Evolutionary conservation across 2,329 filamentous ascomycete genomes (phyloP).

Genomic region (Venturia pyrina): DNA sequence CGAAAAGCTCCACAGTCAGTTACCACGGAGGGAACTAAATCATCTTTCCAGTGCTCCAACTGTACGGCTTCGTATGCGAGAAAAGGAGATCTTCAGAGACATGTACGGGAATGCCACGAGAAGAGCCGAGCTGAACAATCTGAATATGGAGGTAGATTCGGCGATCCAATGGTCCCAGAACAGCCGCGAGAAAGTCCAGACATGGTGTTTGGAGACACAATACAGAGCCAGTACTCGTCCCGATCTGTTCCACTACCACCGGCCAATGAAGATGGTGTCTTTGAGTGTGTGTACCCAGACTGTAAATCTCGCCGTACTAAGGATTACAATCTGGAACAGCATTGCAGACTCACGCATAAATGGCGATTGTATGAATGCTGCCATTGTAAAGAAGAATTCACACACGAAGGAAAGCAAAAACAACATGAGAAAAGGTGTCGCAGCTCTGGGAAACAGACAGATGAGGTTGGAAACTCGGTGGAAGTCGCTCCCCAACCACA

Average conservation of each 20-base stretch:
- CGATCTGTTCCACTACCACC: background rate
- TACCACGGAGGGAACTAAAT: background rate
- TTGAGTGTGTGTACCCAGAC: background rate
- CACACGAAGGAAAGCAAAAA: background rate
- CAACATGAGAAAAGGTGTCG: background rate
- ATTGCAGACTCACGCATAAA: background rate
- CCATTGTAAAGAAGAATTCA: background rate
- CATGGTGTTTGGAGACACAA: background rate
- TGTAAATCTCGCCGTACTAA: background rate
- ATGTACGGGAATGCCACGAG: background rate
- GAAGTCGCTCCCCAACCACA: background rate
- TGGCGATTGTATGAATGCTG: background rate
- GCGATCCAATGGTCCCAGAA: background rate
- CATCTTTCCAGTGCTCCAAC: background rate
- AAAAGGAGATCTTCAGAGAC: background rate
- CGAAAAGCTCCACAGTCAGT: background rate
- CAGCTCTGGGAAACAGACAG: background rate
- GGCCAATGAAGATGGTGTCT: background rate
- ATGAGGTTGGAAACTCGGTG: background rate
- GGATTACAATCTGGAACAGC: background rate
- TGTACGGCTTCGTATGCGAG: background rate
- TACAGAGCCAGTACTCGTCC: background rate
- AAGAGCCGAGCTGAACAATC: background rate
- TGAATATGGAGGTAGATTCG: background rate
- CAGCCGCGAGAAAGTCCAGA: background rate